Base-by-base conservation (phyloP, 352 stramenopile species). In the Globisporangium lucens region DNA sequence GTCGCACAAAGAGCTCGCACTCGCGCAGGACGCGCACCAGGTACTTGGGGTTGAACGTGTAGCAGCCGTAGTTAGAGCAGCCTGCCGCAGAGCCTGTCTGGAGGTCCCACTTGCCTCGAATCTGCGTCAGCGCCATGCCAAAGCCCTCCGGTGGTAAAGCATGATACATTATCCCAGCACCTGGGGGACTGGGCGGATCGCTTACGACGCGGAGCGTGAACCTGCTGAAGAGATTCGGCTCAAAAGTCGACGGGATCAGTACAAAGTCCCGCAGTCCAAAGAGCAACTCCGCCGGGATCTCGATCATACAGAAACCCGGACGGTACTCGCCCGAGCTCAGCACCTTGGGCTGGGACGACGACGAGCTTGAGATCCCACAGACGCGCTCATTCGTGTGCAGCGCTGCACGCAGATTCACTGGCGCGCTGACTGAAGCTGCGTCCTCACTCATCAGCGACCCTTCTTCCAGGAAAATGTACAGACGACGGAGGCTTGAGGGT, bases 31-130 rank as follows among this genome's bases (percentile, higher is more conserved):
- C 71, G 53, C 84, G 75, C 38, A 94, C 69, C 35, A 95, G 77
- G 64, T 84, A 93, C 66, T 84, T 87, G 27, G 87, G 85, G 67
- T 95, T 94, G 69, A 91, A 90, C 6, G 80, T 91, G 66, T 94
- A 95, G 67, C 85, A 89, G 17, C 85, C 85, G 65, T 89, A 93
- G 67, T 88, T 92, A 7, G 77, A 89, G 63, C 87, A 94, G 2
- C 87, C 85, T 1, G 75, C 83, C 2, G 85, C 85, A 7, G 82
- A 90, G n/a, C 85, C 83, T 30, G 65, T 77, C 43, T 77, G 65
- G 0, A 76, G 56, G 27, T 90, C 78, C 85, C 85, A 93, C 17
- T 71, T 75, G 51, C 80, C 81, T 38, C 35, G 24, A 6, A 91
- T 49, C 22, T 63, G 66, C 27, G 66, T 81, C 13, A 76, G 60